phyloP scores from a whole-genome alignment of 208 protist species.

The Leishmania braziliensis region DNA sequence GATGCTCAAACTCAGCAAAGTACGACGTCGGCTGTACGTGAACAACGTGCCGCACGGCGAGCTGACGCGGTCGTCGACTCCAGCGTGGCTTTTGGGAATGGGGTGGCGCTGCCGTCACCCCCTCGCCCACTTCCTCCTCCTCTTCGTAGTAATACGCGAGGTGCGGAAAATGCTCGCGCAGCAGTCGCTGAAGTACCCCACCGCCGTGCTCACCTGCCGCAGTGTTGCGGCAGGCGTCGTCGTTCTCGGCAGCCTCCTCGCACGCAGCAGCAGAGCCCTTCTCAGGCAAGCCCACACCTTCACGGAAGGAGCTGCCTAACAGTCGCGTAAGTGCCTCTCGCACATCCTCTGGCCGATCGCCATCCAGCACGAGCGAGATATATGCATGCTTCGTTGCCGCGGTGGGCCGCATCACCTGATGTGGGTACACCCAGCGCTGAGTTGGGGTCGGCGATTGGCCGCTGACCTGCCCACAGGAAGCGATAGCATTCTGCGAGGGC shows the following conservation, averaged over 20 bases:
- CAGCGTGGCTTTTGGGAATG: background rate
- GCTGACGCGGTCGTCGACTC: conserved; percentile 24
- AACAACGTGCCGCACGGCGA: conserved; percentile 42
- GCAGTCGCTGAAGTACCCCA: conserved; percentile 22
- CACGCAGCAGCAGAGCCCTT: background rate
- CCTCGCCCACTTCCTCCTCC: background rate
- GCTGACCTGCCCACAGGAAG: background rate
- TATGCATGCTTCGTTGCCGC: conserved; percentile 53
- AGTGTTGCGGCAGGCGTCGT: background rate
- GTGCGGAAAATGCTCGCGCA: conserved; percentile 28
- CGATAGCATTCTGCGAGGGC: background rate
- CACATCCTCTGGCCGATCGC: conserved; percentile 49
- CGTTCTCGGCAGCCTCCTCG: background rate
- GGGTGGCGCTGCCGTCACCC: no score
- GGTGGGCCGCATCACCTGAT: conserved; percentile 62
- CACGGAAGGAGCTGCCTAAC: conserved; percentile 19
- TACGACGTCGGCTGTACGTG: conserved; percentile 52
- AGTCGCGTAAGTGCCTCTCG: conserved; percentile 42
- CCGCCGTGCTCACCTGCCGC: background rate
- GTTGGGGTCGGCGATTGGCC: background rate
- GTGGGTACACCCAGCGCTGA: conserved; percentile 44
- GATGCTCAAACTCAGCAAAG: conserved; percentile 27
- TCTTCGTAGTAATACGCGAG: conserved; percentile 21
- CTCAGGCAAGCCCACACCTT: background rate
- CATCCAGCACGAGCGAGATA: conserved; percentile 80